These are phyloP conservation scores for Phyllosticta citrichinensis DNA, from an alignment of 2,329 filamentous ascomycete species.

Conservation along the genomic window DNA sequence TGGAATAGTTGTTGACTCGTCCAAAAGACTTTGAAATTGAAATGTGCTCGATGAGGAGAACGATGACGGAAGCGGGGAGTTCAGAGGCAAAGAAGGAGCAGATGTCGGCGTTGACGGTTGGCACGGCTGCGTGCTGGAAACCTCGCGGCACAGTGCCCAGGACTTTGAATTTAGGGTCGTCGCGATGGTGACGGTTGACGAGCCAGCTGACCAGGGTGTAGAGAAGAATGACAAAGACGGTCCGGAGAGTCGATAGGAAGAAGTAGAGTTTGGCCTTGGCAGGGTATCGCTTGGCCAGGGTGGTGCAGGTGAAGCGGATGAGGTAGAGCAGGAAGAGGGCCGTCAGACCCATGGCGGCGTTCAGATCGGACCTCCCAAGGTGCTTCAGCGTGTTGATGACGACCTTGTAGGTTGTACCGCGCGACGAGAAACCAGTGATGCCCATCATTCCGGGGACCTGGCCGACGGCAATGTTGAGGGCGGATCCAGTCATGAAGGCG, in stretches of 20 bases:
- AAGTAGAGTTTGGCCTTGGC: slow-evolving; percentile 66
- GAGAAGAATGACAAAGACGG: slow-evolving; percentile 80
- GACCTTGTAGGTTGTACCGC: slow-evolving; percentile 70
- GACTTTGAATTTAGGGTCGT: slow-evolving; percentile 60
- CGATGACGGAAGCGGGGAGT: slow-evolving; percentile 78
- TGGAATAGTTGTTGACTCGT: slow-evolving; percentile 88
- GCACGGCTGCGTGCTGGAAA: slow-evolving; percentile 70
- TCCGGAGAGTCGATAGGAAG: slow-evolving; percentile 83
- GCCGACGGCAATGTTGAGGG: slow-evolving; percentile 75
- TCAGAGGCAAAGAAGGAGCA: slow-evolving; percentile 60
- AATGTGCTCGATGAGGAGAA: slow-evolving; percentile 94
- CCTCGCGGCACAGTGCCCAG: slow-evolving; percentile 71
- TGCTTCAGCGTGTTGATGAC: slow-evolving; percentile 76
- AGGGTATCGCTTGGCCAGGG: slow-evolving; percentile 58
- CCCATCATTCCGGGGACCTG: slow-evolving; percentile 79
- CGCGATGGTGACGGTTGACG: slow-evolving; percentile 56
- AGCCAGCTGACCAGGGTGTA: slow-evolving; percentile 89
- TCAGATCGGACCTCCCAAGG: slow-evolving; percentile 56
- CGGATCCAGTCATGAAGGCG: slow-evolving; percentile 96
- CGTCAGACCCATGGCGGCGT: slow-evolving; percentile 79
- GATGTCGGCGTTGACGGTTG: slow-evolving; percentile 55
- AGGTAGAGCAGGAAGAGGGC: slow-evolving; percentile 70
- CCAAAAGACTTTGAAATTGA: slow-evolving; percentile 97
- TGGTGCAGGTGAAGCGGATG: slow-evolving; percentile 51
- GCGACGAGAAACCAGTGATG: slow-evolving; percentile 61